Percentiles rank a stretch among this genome's conserved stretches.
phyloP scores from a whole-genome alignment of 2,329 filamentous ascomycete genomes.

The Fusarium gaditjirri region DNA sequence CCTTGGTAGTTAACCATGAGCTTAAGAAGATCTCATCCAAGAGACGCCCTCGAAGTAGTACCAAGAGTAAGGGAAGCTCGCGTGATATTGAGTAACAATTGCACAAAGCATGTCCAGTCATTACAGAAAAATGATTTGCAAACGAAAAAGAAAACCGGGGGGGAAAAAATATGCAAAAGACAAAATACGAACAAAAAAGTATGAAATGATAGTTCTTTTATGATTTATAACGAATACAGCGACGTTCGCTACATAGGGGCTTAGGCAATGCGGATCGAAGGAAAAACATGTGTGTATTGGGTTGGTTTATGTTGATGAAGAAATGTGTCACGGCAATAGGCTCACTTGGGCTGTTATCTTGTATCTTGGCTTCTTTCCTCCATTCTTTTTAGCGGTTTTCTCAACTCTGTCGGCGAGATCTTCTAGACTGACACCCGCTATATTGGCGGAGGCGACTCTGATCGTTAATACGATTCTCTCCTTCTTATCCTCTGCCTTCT shows the following conservation, averaged over 20 bases:
- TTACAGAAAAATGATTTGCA: conserved; percentile 26
- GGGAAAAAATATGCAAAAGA: conserved; percentile 19
- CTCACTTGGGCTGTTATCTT: conserved; percentile 49
- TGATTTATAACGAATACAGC: conserved; percentile 34
- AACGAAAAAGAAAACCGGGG: conserved; percentile 17
- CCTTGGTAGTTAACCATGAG: conserved; percentile 53
- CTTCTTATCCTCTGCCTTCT: conserved; percentile 48
- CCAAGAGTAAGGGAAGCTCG: conserved; percentile 43
- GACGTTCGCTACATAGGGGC: conserved; percentile 27
- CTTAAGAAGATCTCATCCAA: conserved; percentile 53
- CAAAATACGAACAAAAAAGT: conserved; percentile 20
- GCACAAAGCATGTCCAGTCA: conserved; percentile 28
- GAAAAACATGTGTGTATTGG: conserved; percentile 23
- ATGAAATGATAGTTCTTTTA: conserved; percentile 15
- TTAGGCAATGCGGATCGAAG: conserved; percentile 12
- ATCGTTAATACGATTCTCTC: conserved; percentile 52
- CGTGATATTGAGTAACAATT: conserved; percentile 40
- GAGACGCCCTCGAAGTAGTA: conserved; percentile 43
- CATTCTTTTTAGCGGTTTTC: conserved; percentile 48
- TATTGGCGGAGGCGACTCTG: conserved; percentile 45
- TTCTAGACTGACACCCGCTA: conserved; percentile 47
- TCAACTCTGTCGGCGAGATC: conserved; percentile 50
- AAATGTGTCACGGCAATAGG: conserved; percentile 36
- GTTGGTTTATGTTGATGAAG: conserved; percentile 24
- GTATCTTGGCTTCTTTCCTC: conserved; percentile 46